Conservation (phyloP, 2,329 filamentous ascomycete species). For the Metarhizium brunneum region DNA sequence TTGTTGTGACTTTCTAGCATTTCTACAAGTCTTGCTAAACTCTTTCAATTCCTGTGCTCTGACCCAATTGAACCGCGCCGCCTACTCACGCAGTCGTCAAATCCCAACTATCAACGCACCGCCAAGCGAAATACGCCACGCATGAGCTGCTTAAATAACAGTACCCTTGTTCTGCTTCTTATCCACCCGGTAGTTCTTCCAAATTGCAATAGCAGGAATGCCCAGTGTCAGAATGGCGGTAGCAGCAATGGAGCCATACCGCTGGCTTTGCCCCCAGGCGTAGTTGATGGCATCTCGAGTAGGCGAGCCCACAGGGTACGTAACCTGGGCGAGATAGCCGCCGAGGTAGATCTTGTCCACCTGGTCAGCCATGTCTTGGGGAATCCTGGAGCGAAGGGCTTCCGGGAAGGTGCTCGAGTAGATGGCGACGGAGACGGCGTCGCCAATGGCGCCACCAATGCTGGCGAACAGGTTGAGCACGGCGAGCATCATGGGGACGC, state of each 20-base stretch:
- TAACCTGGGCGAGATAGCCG: slow-evolving; percentile 3
- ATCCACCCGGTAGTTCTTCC: slow-evolving; percentile 8
- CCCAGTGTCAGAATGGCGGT: slow-evolving; percentile 6
- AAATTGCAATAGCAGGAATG: slow-evolving; percentile 5
- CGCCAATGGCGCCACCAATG: slow-evolving; percentile 49
- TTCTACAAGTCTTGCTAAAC: too few relatives aligned
- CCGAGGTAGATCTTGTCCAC: slow-evolving; percentile 4
- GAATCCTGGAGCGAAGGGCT: slow-evolving; percentile 3
- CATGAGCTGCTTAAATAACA: background rate
- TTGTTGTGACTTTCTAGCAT: too few relatives aligned
- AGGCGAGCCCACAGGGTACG: slow-evolving; percentile 1
- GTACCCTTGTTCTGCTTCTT: slow-evolving; percentile 6
- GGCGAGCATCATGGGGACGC: slow-evolving; percentile 46
- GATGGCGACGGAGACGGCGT: slow-evolving; percentile 48
- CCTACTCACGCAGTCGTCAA: too few relatives aligned
- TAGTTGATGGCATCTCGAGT: slow-evolving; percentile 9
- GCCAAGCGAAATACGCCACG: too few relatives aligned
- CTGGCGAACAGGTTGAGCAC: slow-evolving; percentile 48
- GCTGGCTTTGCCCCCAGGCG: slow-evolving; percentile 7
- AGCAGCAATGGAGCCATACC: slow-evolving; percentile 5
- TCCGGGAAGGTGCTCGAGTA: slow-evolving; percentile 19
- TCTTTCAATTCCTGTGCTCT: too few relatives aligned
- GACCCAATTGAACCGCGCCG: too few relatives aligned
- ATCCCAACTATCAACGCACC: too few relatives aligned
- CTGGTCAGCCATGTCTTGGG: slow-evolving; percentile 1